These are phyloP conservation scores for Fusarium neocosmosporiellum DNA, from an alignment of 2,329 filamentous ascomycete species.

Conservation along the genomic window DNA sequence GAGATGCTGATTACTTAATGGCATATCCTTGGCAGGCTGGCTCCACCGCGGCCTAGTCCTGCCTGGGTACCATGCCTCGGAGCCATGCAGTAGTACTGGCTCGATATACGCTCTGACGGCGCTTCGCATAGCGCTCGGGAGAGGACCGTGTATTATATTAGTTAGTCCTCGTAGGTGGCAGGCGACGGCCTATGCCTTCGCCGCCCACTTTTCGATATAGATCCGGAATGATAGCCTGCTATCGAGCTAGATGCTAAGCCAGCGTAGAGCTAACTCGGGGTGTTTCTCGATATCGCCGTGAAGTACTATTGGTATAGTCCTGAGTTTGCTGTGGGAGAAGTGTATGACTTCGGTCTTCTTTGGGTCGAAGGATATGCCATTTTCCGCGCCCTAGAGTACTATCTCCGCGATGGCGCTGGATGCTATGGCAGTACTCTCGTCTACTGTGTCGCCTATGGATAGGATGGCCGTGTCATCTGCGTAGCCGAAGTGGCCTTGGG, in stretches of 20 bases:
- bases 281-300: background rate
- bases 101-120: background rate
- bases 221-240: background rate
- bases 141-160: background rate
- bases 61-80: background rate
- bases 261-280: background rate
- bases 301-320: background rate
- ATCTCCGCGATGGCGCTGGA: background rate
- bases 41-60: background rate
- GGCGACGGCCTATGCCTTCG: background rate
- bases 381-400: background rate
- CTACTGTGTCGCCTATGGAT: background rate
- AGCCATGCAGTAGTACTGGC: background rate
- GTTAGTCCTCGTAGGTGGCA: background rate
- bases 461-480: background rate
- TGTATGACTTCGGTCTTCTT: background rate
- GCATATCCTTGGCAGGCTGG: background rate
- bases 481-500: background rate
- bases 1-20: slow-evolving; percentile 7
- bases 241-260: background rate
- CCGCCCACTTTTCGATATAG: background rate
- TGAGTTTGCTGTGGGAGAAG: background rate
- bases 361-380: background rate
- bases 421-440: background rate
- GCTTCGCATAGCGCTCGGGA: background rate